Conservation (phyloP, 495 filamentous ascomycete species). For the Sphaerosporella brunnea region DNA sequence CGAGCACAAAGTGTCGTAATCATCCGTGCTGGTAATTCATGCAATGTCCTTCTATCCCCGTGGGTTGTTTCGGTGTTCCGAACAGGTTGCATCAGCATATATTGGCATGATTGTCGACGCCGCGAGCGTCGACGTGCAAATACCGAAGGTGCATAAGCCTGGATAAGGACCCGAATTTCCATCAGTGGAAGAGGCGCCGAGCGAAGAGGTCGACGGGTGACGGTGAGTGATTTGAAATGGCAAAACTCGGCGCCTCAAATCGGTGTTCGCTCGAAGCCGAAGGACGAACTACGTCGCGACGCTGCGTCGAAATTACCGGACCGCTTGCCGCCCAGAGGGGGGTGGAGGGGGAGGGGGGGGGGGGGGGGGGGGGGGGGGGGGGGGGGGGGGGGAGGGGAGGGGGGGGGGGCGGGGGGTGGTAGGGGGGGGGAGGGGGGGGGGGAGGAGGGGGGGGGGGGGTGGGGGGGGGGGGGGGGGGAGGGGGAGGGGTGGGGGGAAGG, state of each 20-base stretch:
- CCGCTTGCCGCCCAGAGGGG: conserved; percentile 76
- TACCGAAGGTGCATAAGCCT: conserved; percentile 76
- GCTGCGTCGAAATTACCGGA: conserved; percentile 81
- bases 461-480: too few species aligned
- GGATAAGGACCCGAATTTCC: conserved; percentile 54
- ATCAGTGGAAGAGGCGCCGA: conserved; percentile 38
- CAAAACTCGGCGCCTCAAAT: conserved; percentile 67
- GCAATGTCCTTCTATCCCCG: conserved; percentile 91
- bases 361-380: too few species aligned
- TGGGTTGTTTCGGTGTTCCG: conserved; percentile 67
- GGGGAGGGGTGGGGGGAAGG: too few species aligned
- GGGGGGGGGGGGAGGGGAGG: too few species aligned
- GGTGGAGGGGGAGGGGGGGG: too few species aligned
- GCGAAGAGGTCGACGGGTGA: conserved; percentile 69
- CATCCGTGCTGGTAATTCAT: conserved; percentile 53
- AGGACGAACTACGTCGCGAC: conserved; percentile 76
- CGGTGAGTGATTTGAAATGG: conserved; percentile 64
- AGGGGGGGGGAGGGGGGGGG: too few species aligned
- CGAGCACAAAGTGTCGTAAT: conserved; percentile 52
- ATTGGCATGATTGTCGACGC: conserved; percentile 96
- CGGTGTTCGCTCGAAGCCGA: conserved; percentile 55
- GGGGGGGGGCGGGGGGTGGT: too few species aligned
- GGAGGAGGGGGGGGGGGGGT: too few species aligned
- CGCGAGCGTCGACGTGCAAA: conserved; percentile 95
- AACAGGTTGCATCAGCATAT: conserved; percentile 68